A percentile compares a stretch with the other conserved stretches of the same genome.
Evolutionary conservation across 2,329 filamentous ascomycete genomes (phyloP).

Genomic region (Cercospora brassicicola): DNA sequence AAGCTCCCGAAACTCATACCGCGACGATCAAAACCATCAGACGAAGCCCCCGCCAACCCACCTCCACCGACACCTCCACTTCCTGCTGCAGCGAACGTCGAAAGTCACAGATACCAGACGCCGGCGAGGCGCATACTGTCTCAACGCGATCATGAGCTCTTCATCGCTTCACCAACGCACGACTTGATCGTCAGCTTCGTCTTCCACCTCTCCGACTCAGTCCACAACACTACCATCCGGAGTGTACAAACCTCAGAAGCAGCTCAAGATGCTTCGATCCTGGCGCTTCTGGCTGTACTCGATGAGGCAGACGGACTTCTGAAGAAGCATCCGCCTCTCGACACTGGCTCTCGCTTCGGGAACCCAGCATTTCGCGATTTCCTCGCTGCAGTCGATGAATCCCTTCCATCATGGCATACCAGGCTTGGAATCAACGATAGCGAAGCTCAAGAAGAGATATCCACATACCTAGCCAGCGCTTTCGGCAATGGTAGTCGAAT

Average conservation of each 20-base stretch:
- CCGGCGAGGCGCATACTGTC: constrained; percentile 82
- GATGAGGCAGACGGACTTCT: constrained; percentile 68
- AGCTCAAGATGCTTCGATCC: constrained; percentile 61
- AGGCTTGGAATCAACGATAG: constrained; percentile 55
- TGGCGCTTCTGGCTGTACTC: constrained; percentile 67
- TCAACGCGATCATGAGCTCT: constrained; percentile 74
- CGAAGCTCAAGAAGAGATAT: constrained; percentile 66
- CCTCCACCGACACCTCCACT: constrained; percentile 74
- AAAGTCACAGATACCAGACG: constrained; percentile 58
- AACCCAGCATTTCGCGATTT: constrained; percentile 88
- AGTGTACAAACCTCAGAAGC: constrained; percentile 53
- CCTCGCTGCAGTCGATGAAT: constrained; percentile 62
- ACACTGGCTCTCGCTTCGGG: constrained; percentile 89
- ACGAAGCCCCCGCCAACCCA: constrained; percentile 49
- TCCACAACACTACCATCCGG: constrained; percentile 68
- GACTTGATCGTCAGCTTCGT: constrained; percentile 78
- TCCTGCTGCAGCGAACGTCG: constrained; percentile 61
- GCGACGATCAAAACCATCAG: constrained; percentile 54
- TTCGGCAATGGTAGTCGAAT: constrained; percentile 86
- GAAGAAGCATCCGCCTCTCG: constrained; percentile 70
- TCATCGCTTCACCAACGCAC: constrained; percentile 74
- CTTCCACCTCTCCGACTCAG: constrained; percentile 80
- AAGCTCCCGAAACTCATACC: constrained; percentile 68
- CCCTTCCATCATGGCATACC: constrained; percentile 62
- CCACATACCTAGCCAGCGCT: constrained; percentile 76